Base-by-base conservation (phyloP, 176 grass and related monocot species). In the Oryza meyeriana region DNA sequence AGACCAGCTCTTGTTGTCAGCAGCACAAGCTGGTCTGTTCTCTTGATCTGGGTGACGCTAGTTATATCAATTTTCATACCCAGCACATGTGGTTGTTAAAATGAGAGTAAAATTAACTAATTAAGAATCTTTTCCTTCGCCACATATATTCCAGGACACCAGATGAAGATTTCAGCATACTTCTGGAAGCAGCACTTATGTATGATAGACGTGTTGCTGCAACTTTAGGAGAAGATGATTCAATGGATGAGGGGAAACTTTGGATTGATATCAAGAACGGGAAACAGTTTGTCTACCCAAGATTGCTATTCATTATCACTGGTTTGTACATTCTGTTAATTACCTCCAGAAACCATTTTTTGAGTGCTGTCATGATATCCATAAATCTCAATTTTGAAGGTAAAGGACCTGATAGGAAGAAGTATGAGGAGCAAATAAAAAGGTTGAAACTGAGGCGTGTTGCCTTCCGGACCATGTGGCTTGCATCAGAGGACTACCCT, bases 141-240 rank as follows among this genome's bases (percentile, higher is more conserved):
- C 16, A n/a, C 38, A 14, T 91, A 65, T 79, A 73, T 88, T 73
- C 41, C 85, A 99, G 97, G 97, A 96, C 97, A 35, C 87, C 84
- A 41, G 97, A 99, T 78, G 97, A 99, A 78, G 93, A 99, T 96
- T 99, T 99, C 75, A 89, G 89, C 74, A 92, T 96, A 80, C 97
- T 99, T 89, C 75, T 99, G 59, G 89, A 99, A 92, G 97, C 97
- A 75, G 89, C 97, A 76, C 31, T 99, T 52, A 94, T 96, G 91
- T 99, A 99, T 8, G 97, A 99, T 81, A 93, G 97, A 71, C 87
- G 97, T 71, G 89, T 94, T 81, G 89, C 93, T 78, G 91, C 89
- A 50, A 70, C 83, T 64, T 78, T 96, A 83, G 88, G 84, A 75
- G 97, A 99, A 83, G 85, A 94, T 67, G 93, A 99, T 83, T 99